Conservation (phyloP, 176 grass and related monocot genomes). For the maize (Zea mays) region Zm-B73-REFERENCE-NAM-5.0 NC_050105.1:131269001-131269500, state of each 20-base stretch:
- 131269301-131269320: background rate
- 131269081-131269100: slow-evolving; percentile 63
- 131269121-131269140: slow-evolving; percentile 87
- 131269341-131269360: background rate
- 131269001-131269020: background rate
- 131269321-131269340: background rate
- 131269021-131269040: slow-evolving; percentile 19
- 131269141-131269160: slow-evolving; percentile 91
- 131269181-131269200: slow-evolving; percentile 74
- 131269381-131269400: background rate
- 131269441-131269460: background rate
- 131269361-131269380: background rate
- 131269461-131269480: background rate
- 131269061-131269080: slow-evolving; percentile 82
- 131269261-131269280: slow-evolving; percentile 96
- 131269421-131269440: background rate
- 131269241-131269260: slow-evolving; percentile 93
- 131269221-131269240: slow-evolving; percentile 74
- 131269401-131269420: background rate
- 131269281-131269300: slow-evolving; percentile 34
- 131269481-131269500: slow-evolving; percentile 3
- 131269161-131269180: slow-evolving; percentile 62
- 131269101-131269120: slow-evolving; percentile 81
- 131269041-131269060: slow-evolving; percentile 59
- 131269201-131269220: slow-evolving; percentile 73